Conservation (phyloP, 768 basidiomycete genomes). For the Suillus placidus region DNA sequence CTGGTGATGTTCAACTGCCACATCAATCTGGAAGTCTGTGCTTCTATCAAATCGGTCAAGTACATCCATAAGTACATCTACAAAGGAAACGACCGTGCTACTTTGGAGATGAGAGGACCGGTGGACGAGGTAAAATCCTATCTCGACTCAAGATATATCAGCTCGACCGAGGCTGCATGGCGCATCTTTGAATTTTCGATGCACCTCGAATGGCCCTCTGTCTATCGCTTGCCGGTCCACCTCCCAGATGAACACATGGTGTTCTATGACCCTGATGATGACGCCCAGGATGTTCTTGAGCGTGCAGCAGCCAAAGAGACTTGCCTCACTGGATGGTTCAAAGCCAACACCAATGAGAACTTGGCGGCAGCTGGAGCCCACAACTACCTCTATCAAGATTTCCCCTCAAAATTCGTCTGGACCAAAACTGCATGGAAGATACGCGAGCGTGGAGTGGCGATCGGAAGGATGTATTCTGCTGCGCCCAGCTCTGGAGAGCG, state of each 20-base stretch:
- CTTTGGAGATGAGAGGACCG: constrained; percentile 31
- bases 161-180: constrained; percentile 34
- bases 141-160: constrained; percentile 43
- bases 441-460: constrained; percentile 22
- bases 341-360: constrained; percentile 27
- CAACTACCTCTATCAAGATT: constrained; percentile 34
- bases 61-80: constrained; percentile 54
- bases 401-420: neutral
- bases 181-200: constrained; percentile 31
- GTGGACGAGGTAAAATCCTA: constrained; percentile 39
- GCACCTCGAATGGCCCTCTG: constrained; percentile 37
- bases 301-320: constrained; percentile 23
- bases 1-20: constrained; percentile 43
- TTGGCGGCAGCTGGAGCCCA: constrained; percentile 13
- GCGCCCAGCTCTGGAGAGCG: constrained; percentile 35
- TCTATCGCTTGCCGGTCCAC: constrained; percentile 47
- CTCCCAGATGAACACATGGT: constrained; percentile 40
- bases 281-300: constrained; percentile 25
- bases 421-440: constrained; percentile 22
- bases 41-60: constrained; percentile 42
- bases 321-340: constrained; percentile 36
- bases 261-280: constrained; percentile 36
- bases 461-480: constrained; percentile 38
- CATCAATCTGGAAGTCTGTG: constrained; percentile 51
- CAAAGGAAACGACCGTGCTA: constrained; percentile 48